Conservation (phyloP, 2,329 filamentous ascomycete genomes). For the Aspergillus thermomutatus region DNA sequence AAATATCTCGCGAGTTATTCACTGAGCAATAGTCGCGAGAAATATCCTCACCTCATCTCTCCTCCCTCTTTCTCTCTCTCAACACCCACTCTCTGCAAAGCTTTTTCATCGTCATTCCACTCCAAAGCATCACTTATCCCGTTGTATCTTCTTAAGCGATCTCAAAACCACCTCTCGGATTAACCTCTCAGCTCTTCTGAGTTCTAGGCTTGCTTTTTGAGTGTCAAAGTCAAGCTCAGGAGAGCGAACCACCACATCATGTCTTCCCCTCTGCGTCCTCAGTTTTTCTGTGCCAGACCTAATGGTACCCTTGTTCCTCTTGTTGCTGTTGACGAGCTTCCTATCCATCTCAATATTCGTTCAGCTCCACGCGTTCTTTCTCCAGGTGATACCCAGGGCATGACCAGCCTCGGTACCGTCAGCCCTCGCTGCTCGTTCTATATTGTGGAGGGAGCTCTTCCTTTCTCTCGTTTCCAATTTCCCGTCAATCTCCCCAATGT, state of each 20-base stretch:
- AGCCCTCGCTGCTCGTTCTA: constrained; percentile 31
- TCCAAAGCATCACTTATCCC: constrained; percentile 3
- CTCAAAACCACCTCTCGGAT: neutral
- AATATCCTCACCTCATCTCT: constrained; percentile 5
- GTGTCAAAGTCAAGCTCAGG: neutral
- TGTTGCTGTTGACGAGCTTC: constrained; percentile 46
- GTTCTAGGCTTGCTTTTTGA: neutral
- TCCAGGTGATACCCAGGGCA: constrained; percentile 38
- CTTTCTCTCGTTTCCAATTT: constrained; percentile 2
- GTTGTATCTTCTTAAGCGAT: neutral
- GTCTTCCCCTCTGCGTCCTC: constrained; percentile 30
- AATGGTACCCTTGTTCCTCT: constrained; percentile 42
- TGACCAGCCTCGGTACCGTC: constrained; percentile 41
- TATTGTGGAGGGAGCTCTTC: constrained; percentile 27
- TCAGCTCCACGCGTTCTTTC: constrained; percentile 36
- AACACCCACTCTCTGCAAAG: neutral
- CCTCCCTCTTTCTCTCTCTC: constrained; percentile 8
- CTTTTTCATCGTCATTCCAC: neutral
- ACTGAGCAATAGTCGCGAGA: constrained; percentile 1
- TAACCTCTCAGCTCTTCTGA: neutral
- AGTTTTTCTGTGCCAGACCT: constrained; percentile 42
- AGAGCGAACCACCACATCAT: constrained; percentile 6
- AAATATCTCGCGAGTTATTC: constrained; percentile 7
- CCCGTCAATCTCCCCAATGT: constrained; percentile 2
- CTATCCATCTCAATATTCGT: constrained; percentile 33